Evolutionary conservation across 768 basidiomycete genomes (phyloP).

Genomic region (Collybiopsis confluens): DNA sequence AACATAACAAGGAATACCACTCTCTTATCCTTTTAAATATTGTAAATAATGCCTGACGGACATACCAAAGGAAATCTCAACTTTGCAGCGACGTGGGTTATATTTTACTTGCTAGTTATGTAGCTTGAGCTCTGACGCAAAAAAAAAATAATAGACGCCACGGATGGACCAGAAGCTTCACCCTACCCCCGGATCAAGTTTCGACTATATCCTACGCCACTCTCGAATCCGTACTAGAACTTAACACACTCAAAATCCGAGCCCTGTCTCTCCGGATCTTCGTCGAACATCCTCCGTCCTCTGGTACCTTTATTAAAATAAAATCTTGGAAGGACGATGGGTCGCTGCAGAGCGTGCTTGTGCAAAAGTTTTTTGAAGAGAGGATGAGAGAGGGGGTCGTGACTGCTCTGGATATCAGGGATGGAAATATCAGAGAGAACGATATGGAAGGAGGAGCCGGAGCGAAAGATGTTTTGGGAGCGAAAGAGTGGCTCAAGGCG

Average conservation of each 20-base stretch:
- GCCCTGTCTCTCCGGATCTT: slow-evolving; percentile 19
- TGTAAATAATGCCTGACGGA: slow-evolving; percentile 2
- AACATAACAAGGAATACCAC: too few species aligned
- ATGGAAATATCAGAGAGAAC: slow-evolving; percentile 9
- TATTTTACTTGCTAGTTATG: neutral
- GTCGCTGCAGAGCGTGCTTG: slow-evolving; percentile 19
- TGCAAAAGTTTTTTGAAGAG: slow-evolving; percentile 17
- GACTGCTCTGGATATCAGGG: slow-evolving; percentile 20
- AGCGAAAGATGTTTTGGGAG: neutral
- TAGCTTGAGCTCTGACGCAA: too few species aligned
- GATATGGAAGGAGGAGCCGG: neutral
- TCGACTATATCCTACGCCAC: slow-evolving; percentile 17
- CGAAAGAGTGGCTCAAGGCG: slow-evolving; percentile 7
- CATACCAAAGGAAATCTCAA: slow-evolving; percentile 7
- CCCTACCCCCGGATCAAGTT: slow-evolving; percentile 18
- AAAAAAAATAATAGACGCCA: too few species aligned
- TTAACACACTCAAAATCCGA: slow-evolving; percentile 20
- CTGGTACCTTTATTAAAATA: slow-evolving; percentile 18
- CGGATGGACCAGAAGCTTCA: slow-evolving; percentile 21
- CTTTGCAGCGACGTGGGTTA: slow-evolving; percentile 7
- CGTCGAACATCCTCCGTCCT: slow-evolving; percentile 19
- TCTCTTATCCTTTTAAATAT: neutral
- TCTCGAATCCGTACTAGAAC: slow-evolving; percentile 19
- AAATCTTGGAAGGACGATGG: slow-evolving; percentile 19
- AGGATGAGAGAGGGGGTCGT: slow-evolving; percentile 15